These are phyloP conservation scores for Colletotrichum tanaceti DNA, from an alignment of 2,329 filamentous ascomycete species.

Conservation along the genomic window DNA sequence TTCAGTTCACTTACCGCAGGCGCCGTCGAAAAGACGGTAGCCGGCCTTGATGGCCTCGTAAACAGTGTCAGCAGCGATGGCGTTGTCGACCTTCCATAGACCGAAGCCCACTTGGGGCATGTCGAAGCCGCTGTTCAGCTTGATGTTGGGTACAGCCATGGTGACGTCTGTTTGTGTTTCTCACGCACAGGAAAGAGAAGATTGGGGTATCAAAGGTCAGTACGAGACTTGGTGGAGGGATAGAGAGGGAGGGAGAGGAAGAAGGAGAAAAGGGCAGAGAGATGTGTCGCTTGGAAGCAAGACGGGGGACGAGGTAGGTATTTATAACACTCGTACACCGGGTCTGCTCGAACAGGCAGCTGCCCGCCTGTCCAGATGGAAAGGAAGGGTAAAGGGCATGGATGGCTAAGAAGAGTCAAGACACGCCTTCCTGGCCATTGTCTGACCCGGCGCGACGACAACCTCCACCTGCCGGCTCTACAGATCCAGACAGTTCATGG, in stretches of 20 bases:
- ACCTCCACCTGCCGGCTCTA: constrained; percentile 7
- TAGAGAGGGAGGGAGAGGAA: constrained; percentile 9
- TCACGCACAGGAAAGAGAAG: constrained; percentile 1
- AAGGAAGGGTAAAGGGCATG: background rate
- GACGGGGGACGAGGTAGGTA: constrained; percentile 19
- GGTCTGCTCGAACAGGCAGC: constrained; percentile 10
- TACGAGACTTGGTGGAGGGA: constrained; percentile 19
- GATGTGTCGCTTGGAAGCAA: background rate
- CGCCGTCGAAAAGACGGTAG: constrained; percentile 71
- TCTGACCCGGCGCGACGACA: constrained; percentile 11
- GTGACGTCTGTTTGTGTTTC: constrained; percentile 18
- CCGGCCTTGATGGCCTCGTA: constrained; percentile 78
- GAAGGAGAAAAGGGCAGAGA: constrained; percentile 5
- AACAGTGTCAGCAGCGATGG: constrained; percentile 78
- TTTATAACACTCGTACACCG: constrained; percentile 32
- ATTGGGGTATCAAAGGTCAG: constrained; percentile 21
- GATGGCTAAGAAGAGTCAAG: background rate
- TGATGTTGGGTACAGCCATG: constrained; percentile 60
- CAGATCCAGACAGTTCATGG: constrained; percentile 28
- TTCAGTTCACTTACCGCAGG: constrained; percentile 62
- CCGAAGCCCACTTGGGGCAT: constrained; percentile 84
- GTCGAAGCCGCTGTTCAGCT: constrained; percentile 73
- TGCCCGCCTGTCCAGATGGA: constrained; percentile 12
- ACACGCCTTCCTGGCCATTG: background rate
- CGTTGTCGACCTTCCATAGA: constrained; percentile 85